A percentile compares a stretch with the other conserved stretches of the same genome.
phyloP scores from a whole-genome alignment of 139 green algal genomes.

The Chlamydomonas urium region DNA sequence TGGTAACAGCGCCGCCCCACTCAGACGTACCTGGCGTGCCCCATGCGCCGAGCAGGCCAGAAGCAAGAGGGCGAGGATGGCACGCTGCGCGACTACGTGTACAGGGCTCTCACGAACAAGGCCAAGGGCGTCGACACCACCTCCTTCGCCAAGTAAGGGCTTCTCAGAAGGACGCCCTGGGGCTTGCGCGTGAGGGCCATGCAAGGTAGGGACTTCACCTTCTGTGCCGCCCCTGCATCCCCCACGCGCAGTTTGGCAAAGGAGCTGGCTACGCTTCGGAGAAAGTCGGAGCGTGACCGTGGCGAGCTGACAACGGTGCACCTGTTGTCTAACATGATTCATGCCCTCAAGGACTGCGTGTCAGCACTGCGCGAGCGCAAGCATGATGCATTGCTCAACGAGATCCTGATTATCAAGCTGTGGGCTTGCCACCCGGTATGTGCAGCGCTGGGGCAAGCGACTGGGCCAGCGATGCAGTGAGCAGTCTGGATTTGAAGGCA shows the following conservation, averaged over 20 bases:
- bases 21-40: too few species aligned
- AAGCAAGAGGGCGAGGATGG: neutral
- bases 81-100: conserved; percentile 21
- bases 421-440: conserved; percentile 51
- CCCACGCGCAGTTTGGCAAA: conserved; percentile 28
- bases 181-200: neutral
- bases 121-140: conserved; percentile 19
- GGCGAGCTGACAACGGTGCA: conserved; percentile 18
- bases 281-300: conserved; percentile 23
- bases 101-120: conserved; percentile 26
- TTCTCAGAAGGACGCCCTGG: neutral
- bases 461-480: too few species aligned
- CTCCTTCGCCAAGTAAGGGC: conserved; percentile 36
- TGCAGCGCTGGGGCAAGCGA: too few species aligned
- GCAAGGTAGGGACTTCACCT: neutral
- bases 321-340: conserved; percentile 37
- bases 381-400: conserved; percentile 45
- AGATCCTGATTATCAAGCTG: conserved; percentile 51
- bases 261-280: conserved; percentile 23
- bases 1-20: neutral
- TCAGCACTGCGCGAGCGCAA: conserved; percentile 36
- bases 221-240: neutral
- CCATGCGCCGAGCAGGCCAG: too few species aligned
- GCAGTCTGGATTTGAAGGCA: too few species aligned
- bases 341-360: conserved; percentile 30